These are phyloP conservation scores for Mucor circinelloides DNA, from an alignment of 371 early-diverging fungal genomes.

Conservation along the genomic window DNA sequence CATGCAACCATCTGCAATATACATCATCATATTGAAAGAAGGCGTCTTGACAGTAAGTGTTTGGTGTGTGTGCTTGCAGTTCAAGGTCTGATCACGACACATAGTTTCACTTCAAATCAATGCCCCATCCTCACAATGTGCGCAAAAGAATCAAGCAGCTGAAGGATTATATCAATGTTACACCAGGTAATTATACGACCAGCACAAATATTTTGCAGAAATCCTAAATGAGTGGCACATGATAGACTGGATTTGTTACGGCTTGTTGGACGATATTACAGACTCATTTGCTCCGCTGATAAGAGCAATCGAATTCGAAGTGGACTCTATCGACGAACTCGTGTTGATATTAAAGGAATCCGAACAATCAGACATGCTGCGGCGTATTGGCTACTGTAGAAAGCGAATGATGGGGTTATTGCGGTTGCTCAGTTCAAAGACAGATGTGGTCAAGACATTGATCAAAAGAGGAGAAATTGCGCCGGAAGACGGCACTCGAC, in stretches of 20 bases:
- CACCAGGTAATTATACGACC: conserved; percentile 46
- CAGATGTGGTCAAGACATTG: conserved; percentile 79
- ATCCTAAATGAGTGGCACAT: neutral
- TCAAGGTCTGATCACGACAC: neutral
- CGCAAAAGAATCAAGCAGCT: conserved; percentile 75
- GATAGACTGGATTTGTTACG: conserved; percentile 89
- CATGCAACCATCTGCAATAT: conserved; percentile 79
- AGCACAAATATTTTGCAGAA: neutral
- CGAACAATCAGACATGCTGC: conserved; percentile 87
- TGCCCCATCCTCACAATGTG: conserved; percentile 76
- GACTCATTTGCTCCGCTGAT: conserved; percentile 84
- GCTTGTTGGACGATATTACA: conserved; percentile 82
- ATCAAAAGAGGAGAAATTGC: conserved; percentile 74
- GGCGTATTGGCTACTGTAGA: conserved; percentile 83
- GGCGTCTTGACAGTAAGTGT: conserved; percentile 74
- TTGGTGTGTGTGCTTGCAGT: neutral
- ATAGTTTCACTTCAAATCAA: conserved; percentile 74
- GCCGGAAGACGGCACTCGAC: conserved; percentile 36
- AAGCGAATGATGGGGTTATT: conserved; percentile 78
- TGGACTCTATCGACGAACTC: conserved; percentile 89
- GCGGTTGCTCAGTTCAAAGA: conserved; percentile 75
- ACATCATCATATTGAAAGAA: conserved; percentile 80
- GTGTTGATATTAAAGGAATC: conserved; percentile 88
- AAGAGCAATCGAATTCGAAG: conserved; percentile 82
- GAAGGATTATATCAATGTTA: conserved; percentile 62